Evolutionary conservation across 129 eudicot species (phyloP), one percentile per base, ranked within the genome.

Genomic region (Smallanthus sonchifolius): DNA sequence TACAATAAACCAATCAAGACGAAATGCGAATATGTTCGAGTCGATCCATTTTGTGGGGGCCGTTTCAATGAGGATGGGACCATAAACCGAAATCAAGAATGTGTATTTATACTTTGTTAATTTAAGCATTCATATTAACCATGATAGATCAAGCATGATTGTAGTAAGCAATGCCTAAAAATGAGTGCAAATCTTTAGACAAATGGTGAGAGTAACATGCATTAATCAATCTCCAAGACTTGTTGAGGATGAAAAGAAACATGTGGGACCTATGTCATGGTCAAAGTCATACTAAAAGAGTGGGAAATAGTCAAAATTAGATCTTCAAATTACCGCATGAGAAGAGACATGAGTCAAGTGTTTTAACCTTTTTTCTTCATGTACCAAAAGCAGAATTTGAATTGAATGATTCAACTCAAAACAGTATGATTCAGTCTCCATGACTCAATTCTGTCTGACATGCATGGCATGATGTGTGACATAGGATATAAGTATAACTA

Each of bases 401-500:
- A 45, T 72, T 69, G 47, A 82, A 77, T 75, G 67, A 52, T 79
- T 39, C 35, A 79, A 42, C 37, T 51, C 35, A 79, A 75, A 61
- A 68, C 65, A 70, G 36, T 32, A 82, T 82, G 72, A 85, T 82
- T 82, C 35, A 72, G 80, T 73, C 80, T 76, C 65, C 73, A 81
- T 78, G 83, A 74, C 79, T 81, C 77, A 70, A 73, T 67, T 61
- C 67, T 79, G 83, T 77, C 73, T 81, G 79, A 78, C 80, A 78
- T 84, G 84, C 80, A 81, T 84, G 84, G 80, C 63, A 74, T 30
- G 37, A 70, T 75, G 79, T 57, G 56, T 79, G 77, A 56, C 67
- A 38, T 76, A 44, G 14, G 73, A 34, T 61, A 61, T 61, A 52
- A 52, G 10, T 52, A 30, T 54, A 61, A 70, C 75, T 51, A 78